Base-by-base conservation (phyloP, 352 stramenopile species). In the Peronospora farinosa region DNA sequence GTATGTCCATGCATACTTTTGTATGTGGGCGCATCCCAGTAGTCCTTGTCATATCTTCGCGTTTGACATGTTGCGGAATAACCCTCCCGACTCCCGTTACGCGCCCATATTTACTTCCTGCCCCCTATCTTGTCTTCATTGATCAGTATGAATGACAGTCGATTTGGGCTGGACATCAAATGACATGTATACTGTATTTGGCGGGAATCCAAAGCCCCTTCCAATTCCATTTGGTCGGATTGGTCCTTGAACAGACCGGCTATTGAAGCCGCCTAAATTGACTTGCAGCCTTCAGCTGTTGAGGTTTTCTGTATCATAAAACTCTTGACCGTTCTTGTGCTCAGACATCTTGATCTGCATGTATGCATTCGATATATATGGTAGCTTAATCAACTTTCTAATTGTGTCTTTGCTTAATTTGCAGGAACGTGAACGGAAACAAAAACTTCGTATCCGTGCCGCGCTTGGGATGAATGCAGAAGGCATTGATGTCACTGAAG, bases 211-310 rank as follows among this genome's bases (percentile, higher is more conserved):
- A 92, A 92, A 89, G 80, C 80, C 78, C 74, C 71, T 73, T 73
- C 69, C 71, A 68, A 79, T 86, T 68, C 69, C 56, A 86, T 76
- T 88, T 68, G 75, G 72, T 87, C 73, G 66, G 65, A 68, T 74
- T 84, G 70, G 80, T 92, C 84, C 78, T 94, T 94, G 84, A 94
- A 94, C 84, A 89, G 84, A 92, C 75, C 75, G 81, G 83, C 82
- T 90, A 94, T 94, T 94, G 84, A 91, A 84, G 60, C 60, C 82
- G 83, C 81, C 84, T 44, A 94, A 48, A 92, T 11, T 10, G 54
- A 84, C 63, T 54, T 88, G 84, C 81, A 94, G 79, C 84, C 84
- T 93, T 91, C 84, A 94, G 84, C 84, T 94, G 78, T 94, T 90
- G 67, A 60, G 65, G 62, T 67, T 69, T 77, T 76, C 59, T 49